Evolutionary conservation across 345 rosid genomes (phyloP), one percentile per base, ranked within the genome.

Genomic region (Crucihimalaya himalaica): DNA sequence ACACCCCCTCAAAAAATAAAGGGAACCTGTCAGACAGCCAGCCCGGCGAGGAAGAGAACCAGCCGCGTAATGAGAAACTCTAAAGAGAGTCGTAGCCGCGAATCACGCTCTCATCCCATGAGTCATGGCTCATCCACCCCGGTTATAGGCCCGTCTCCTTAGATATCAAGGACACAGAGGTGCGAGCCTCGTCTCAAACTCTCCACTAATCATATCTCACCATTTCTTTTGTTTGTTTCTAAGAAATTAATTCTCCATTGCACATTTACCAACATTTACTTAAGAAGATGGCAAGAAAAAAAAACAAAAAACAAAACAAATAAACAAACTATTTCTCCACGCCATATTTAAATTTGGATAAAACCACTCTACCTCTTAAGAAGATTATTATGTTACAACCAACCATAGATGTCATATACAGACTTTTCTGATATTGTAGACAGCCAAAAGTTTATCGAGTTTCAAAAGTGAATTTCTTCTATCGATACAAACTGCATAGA

Each of bases 391-490:
- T 14, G 16, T 42, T 68, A 56, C 53, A 54, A 40, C 53, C 51
- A 28, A 40, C 42, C 15, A 55, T 43, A n/a, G 3, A 69, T 57
- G 65, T 69, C 55, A 56, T 43, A 28, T 18, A 20, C 56, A 56
- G 2, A 63, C 15, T 56, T 55, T 2, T 25, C 32, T 56, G 31
- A 43, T 70, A n/a, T 31, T 64, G n/a, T n/a, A n/a, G n/a, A n/a
- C n/a, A 35, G 39, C 39, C 13, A 35, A 35, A 35, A 35, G 39
- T 37, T 10, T 35, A 35, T 37, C 23, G 54, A 62, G 45, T 19
- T 40, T 61, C 62, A 42, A 63, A 42, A 28, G 46, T 54, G 70
- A 63, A n/a, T 54, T 29, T 72, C 55, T 16, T 72, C 54, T 42
- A 12, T 28, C 6, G 7, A 21, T 46, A 32, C 8, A 42, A 21